phyloP scores from a whole-genome alignment of 2,329 filamentous ascomycete species.

The Hymenoscyphus infarciens region DNA sequence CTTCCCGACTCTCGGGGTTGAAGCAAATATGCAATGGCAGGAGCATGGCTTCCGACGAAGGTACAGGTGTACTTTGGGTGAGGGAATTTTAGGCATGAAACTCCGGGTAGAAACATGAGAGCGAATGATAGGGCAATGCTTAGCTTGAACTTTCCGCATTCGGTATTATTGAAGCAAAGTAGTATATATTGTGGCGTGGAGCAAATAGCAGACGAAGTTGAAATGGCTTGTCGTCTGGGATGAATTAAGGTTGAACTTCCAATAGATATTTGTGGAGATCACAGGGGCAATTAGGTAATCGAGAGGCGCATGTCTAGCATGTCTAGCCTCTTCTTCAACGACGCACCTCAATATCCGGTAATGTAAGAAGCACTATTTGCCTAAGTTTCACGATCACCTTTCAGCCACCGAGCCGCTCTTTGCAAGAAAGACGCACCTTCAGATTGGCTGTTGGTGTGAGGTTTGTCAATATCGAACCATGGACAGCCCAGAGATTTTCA shows the following conservation, averaged over 20 bases:
- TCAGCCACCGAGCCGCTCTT: constrained; percentile 1
- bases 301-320: background rate
- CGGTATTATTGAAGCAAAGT: background rate
- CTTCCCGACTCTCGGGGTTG: background rate
- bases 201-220: constrained; percentile 5
- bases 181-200: constrained; percentile 4
- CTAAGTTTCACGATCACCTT: constrained; percentile 9
- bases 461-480: constrained; percentile 9
- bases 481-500: constrained; percentile 2
- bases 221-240: constrained; percentile 9
- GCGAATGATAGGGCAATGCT: no score
- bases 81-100: constrained; percentile 2
- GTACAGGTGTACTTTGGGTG: background rate
- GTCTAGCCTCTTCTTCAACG: background rate
- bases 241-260: constrained; percentile 13
- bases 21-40: constrained; percentile 2
- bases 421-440: background rate
- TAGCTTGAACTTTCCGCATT: background rate
- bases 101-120: background rate
- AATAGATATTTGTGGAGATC: constrained; percentile 4
- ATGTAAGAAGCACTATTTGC: constrained; percentile 14
- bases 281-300: constrained; percentile 11
- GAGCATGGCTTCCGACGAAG: background rate
- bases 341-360: constrained; percentile 12
- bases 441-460: constrained; percentile 4